Evolutionary conservation across 2,329 filamentous ascomycete species (phyloP).

Genomic region (Fusarium incarnatum): DNA sequence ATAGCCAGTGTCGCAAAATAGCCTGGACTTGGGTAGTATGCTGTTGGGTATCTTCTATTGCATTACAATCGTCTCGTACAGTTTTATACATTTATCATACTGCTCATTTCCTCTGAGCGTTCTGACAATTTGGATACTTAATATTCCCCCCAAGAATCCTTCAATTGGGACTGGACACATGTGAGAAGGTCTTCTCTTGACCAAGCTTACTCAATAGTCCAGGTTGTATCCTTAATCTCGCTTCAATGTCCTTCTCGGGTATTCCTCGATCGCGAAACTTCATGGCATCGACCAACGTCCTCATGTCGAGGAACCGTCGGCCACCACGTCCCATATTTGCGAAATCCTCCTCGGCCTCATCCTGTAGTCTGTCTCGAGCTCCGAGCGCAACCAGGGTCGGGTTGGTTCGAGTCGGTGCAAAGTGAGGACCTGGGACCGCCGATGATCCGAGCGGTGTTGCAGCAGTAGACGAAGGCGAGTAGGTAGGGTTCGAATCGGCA

Average conservation of each 20-base stretch:
- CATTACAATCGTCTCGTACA: conserved; percentile 18
- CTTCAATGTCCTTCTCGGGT: conserved; percentile 58
- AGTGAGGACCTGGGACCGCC: conserved; percentile 44
- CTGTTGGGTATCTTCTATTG: conserved; percentile 32
- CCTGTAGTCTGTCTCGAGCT: conserved; percentile 59
- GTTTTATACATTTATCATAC: conserved; percentile 24
- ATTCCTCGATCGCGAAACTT: conserved; percentile 57
- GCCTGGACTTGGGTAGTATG: conserved; percentile 1
- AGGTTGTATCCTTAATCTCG: conserved; percentile 56
- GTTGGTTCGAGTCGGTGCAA: conserved; percentile 53
- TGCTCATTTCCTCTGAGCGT: conserved; percentile 3
- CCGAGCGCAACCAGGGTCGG: conserved; percentile 63
- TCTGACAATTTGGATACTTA: not conserved
- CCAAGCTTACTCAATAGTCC: conserved; percentile 62
- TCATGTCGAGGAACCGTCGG: conserved; percentile 61
- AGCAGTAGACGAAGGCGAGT: conserved; percentile 64
- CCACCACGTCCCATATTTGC: conserved; percentile 54
- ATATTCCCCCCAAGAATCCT: not conserved
- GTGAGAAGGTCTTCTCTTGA: conserved; percentile 53
- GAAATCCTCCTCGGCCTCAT: conserved; percentile 58
- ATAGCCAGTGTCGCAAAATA: conserved; percentile 9
- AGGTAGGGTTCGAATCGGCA: conserved; percentile 65
- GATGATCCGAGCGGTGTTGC: conserved; percentile 32
- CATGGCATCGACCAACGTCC: conserved; percentile 60
- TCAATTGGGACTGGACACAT: conserved; percentile 48